Evolutionary conservation across 768 basidiomycete genomes (phyloP).

Genomic region (Mycena olivaceomarginata): DNA sequence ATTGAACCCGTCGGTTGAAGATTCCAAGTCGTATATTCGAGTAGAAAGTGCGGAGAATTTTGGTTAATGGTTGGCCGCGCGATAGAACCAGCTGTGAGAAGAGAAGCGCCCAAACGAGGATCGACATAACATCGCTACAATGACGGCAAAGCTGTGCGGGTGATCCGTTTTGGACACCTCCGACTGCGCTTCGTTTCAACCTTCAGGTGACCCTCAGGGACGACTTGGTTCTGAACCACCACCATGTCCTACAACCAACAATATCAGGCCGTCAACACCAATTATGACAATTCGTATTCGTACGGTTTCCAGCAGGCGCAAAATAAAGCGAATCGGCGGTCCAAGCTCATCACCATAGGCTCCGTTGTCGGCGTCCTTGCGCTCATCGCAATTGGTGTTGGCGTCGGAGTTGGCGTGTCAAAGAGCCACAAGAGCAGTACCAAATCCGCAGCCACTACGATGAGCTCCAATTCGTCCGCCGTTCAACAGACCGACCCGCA

Average conservation of each 20-base stretch:
- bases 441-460: slow-evolving; percentile 46
- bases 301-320: background rate
- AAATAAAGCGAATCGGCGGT: background rate
- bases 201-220: too few relatives aligned
- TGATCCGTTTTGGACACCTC: too few relatives aligned
- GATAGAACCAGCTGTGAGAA: too few relatives aligned
- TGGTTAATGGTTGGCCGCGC: too few relatives aligned
- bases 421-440: slow-evolving; percentile 65
- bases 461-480: slow-evolving; percentile 42
- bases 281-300: background rate
- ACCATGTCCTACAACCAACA: background rate
- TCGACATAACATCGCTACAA: too few relatives aligned
- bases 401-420: slow-evolving; percentile 79
- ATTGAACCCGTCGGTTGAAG: too few relatives aligned
- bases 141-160: too few relatives aligned
- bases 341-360: slow-evolving; percentile 61
- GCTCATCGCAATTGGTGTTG: slow-evolving; percentile 43
- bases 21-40: too few relatives aligned
- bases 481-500: slow-evolving; percentile 65
- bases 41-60: too few relatives aligned
- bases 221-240: background rate
- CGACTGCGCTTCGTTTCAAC: too few relatives aligned
- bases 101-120: too few relatives aligned
- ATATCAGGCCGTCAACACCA: background rate
- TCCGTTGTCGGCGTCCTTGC: slow-evolving; percentile 48